phyloP scores from a whole-genome alignment of 75 land plant species.

The Cryptomeria japonica region DNA sequence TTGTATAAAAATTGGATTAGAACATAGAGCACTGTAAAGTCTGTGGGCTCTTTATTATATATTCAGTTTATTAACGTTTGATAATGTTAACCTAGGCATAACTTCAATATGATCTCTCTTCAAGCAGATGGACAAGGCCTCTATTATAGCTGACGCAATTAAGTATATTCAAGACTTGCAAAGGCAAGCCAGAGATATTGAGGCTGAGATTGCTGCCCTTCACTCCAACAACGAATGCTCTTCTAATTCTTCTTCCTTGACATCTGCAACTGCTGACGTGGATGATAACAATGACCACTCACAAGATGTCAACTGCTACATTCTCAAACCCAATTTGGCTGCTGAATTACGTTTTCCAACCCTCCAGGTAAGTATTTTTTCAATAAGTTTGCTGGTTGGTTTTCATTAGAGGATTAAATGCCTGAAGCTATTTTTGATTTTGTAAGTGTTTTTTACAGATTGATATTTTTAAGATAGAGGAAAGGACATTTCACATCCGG shows the following conservation, averaged over 20 bases:
- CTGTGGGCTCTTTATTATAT: too few species aligned
- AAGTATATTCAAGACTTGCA: conserved; percentile 77
- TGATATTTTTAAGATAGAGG: background rate
- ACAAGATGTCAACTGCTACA: background rate
- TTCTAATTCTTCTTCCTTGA: background rate
- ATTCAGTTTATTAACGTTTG: too few species aligned
- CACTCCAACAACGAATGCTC: conserved; percentile 15
- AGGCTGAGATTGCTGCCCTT: conserved; percentile 49
- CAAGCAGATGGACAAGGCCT: conserved; percentile 87
- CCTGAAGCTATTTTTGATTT: background rate
- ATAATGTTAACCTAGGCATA: too few species aligned
- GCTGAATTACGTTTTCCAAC: background rate
- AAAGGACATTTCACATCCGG: background rate
- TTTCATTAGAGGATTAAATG: background rate
- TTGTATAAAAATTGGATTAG: too few species aligned
- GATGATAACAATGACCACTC: background rate
- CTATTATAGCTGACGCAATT: conserved; percentile 82
- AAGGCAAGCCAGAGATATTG: conserved; percentile 56
- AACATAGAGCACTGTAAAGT: too few species aligned
- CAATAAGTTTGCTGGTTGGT: background rate
- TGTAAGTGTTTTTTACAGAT: background rate
- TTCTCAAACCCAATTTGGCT: background rate
- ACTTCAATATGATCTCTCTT: background rate
- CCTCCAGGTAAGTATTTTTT: background rate
- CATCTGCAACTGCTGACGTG: background rate